These are phyloP conservation scores for Chlamydomonas incerta DNA, from an alignment of 139 green algal species.

Conservation along the genomic window DNA sequence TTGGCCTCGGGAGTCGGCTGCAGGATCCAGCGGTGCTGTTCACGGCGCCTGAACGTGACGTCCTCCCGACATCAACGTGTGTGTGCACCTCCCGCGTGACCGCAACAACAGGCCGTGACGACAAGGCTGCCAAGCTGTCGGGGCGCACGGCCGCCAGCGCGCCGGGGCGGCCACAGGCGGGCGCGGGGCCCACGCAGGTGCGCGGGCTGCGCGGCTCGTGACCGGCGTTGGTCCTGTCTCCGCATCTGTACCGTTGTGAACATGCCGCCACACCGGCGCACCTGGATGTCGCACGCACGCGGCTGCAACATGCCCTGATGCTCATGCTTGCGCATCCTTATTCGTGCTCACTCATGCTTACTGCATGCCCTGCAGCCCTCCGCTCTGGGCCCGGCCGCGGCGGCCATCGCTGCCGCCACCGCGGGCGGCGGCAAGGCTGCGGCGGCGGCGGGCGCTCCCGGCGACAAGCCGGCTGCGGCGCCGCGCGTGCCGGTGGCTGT, in stretches of 20 bases:
- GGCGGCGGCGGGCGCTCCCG: not conserved
- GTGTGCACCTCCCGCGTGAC: not conserved
- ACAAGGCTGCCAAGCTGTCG: conserved; percentile 21
- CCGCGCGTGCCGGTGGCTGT: conserved; percentile 22
- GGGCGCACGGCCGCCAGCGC: not conserved
- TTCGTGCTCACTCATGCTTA: too few relatives aligned
- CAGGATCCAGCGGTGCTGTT: too few relatives aligned
- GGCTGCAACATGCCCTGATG: too few relatives aligned
- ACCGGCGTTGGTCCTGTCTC: too few relatives aligned
- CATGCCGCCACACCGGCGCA: too few relatives aligned
- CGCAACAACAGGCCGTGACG: conserved; percentile 39
- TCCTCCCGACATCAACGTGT: not conserved
- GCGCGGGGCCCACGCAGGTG: too few relatives aligned
- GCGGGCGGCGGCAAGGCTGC: not conserved
- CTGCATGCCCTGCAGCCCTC: not conserved
- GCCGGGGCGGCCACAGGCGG: not conserved
- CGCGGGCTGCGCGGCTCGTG: too few relatives aligned
- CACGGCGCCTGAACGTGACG: too few relatives aligned
- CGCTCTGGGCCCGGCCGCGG: not conserved
- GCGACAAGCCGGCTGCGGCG: not conserved
- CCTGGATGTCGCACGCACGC: too few relatives aligned
- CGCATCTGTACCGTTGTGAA: too few relatives aligned
- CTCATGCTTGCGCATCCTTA: too few relatives aligned
- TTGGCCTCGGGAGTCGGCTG: too few relatives aligned
- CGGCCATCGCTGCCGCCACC: not conserved